These are phyloP conservation scores for Amylostereum chailletii DNA, from an alignment of 1,284 basidiomycete species.

Conservation along the genomic window DNA sequence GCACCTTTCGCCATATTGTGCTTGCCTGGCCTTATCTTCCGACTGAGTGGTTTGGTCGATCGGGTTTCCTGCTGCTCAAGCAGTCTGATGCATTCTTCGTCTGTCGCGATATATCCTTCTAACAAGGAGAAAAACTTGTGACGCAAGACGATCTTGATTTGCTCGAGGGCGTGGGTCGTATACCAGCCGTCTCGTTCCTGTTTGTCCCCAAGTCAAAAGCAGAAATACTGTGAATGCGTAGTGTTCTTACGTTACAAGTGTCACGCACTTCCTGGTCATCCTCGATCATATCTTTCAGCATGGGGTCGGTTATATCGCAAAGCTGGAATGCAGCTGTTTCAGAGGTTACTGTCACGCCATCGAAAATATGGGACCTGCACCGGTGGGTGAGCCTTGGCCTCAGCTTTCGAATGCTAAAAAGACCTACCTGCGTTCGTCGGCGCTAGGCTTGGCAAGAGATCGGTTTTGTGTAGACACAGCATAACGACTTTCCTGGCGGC, in stretches of 20 bases:
- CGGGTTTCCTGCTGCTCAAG: conserved; percentile 35
- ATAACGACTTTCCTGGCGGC: conserved; percentile 46
- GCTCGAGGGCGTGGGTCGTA: conserved; percentile 61
- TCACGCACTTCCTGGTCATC: conserved; percentile 60
- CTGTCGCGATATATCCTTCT: conserved; percentile 60
- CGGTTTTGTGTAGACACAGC: conserved; percentile 19
- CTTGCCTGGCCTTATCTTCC: conserved; percentile 53
- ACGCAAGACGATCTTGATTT: conserved; percentile 78
- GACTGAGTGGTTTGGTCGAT: conserved; percentile 29
- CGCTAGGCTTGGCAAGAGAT: conserved; percentile 14
- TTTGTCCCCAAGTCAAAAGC: background rate
- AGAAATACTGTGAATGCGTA: background rate
- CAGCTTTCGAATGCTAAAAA: background rate
- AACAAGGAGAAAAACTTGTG: conserved; percentile 83
- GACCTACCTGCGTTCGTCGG: conserved; percentile 19
- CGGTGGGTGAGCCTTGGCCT: too few species aligned
- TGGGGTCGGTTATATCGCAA: conserved; percentile 82
- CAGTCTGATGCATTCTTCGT: conserved; percentile 66
- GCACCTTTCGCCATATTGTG: conserved; percentile 84
- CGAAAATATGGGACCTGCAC: conserved; percentile 74
- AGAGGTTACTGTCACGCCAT: conserved; percentile 71
- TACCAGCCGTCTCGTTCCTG: conserved; percentile 87
- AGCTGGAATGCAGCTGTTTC: conserved; percentile 90
- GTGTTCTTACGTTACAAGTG: conserved; percentile 55
- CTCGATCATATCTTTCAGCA: conserved; percentile 74